Base-by-base conservation (phyloP, 2,329 filamentous ascomycete species). In the Xylaria sp. region DNA sequence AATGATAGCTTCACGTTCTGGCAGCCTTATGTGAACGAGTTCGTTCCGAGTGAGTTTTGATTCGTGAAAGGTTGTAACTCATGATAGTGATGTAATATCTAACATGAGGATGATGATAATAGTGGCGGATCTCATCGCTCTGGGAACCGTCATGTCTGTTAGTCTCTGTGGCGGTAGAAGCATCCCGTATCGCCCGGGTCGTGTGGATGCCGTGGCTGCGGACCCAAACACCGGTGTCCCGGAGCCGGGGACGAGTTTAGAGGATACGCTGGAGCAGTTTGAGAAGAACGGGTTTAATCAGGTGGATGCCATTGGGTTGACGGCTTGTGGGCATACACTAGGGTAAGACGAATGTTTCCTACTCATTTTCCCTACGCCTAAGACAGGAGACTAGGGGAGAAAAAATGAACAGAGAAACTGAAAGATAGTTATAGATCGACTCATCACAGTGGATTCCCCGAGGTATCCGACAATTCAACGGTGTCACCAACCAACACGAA, bases 101-200 rank as follows among this genome's bases (percentile, higher is more conserved):
- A 23, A 10, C 20, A 10, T 50, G 8, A 20, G 25, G 9, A 55
- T 50, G 15, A 20, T 39, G 9, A 55, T 20, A 37, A 12, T 59
- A 77, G 76, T 78, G 76, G 75, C 76, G 3, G 76, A 78, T 34
- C 69, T 78, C n/a, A 63, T 78, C 5, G 76, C 76, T 0, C 37
- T 78, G 3, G 74, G 75, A 5, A 76, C 74, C 1, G 75, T 77
- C n/a, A 77, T 77, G 75, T 76, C 76, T 3, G 76, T 77, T 5
- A 70, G 72, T 28, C 69, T 78, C 10, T 78, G 76, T 25, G 74
- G 75, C 15, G 74, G 74, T 7, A 74, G 72, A 32, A 70, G 72
- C 12, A 74, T 78, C n/a, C 76, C 76, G 2, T 78, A 74, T 50
- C 71, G 70, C n/a, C 66, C 73, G 2, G 76, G 77, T 2, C 76